These are phyloP conservation scores for Acer yangbiense DNA, from an alignment of 345 rosid genomes.

Conservation along the genomic window DNA sequence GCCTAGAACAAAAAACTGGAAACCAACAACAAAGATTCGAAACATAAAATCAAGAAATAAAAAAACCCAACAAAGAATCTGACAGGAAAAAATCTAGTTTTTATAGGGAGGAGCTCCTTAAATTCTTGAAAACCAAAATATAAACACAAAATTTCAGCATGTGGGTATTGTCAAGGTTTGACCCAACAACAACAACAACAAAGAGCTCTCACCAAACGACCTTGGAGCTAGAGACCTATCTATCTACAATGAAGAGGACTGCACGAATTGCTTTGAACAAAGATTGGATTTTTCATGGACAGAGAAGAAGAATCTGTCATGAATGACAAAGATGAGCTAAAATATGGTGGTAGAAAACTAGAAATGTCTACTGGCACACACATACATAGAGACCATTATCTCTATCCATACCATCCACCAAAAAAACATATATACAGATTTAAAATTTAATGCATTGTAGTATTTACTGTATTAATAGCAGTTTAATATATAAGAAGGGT, in stretches of 20 bases:
- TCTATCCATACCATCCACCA: slow-evolving; percentile 36
- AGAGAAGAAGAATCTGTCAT: slow-evolving; percentile 41
- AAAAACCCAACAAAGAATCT: slow-evolving; percentile 34
- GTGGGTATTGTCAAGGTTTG: slow-evolving; percentile 32
- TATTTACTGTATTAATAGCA: no score
- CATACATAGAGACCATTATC: slow-evolving; percentile 41
- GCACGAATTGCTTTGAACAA: not conserved
- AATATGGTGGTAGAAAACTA: slow-evolving; percentile 36
- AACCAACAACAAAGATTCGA: slow-evolving; percentile 32
- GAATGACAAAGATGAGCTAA: slow-evolving; percentile 34
- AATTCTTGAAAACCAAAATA: slow-evolving; percentile 25
- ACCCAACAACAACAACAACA: slow-evolving; percentile 30
- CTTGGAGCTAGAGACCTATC: not conserved
- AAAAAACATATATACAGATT: not conserved
- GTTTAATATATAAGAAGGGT: slow-evolving; percentile 15
- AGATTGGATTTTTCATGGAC: slow-evolving; percentile 29
- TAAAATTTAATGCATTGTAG: not conserved
- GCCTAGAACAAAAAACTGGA: slow-evolving; percentile 36
- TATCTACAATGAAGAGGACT: not conserved
- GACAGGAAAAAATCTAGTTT: slow-evolving; percentile 28
- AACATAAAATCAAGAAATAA: slow-evolving; percentile 25
- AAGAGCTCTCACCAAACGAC: not conserved
- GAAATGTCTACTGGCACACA: slow-evolving; percentile 47
- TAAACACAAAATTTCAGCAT: slow-evolving; percentile 22
- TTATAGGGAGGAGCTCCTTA: slow-evolving; percentile 9